Percentiles rank a stretch among this genome's conserved stretches.
phyloP scores from a whole-genome alignment of 2,329 filamentous ascomycete species.

The Plectosphaerella cucumerina region DNA sequence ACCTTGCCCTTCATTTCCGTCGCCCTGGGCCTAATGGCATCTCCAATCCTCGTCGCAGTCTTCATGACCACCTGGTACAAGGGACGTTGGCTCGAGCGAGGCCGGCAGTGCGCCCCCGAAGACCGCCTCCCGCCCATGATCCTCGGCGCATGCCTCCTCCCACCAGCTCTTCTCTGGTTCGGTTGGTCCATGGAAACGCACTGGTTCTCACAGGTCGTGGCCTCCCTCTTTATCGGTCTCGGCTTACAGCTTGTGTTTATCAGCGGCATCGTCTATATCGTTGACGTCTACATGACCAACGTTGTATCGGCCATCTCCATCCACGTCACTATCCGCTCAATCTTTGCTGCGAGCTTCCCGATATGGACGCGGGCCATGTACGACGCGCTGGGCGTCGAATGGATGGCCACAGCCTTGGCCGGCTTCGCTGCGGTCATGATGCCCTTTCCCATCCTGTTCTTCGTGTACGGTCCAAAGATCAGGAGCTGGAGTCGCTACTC shows the following conservation, averaged over 20 bases:
- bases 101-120: conserved; percentile 44
- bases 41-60: conserved; percentile 24
- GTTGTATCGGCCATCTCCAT: conserved; percentile 72
- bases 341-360: conserved; percentile 70
- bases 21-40: conserved; percentile 46
- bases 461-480: conserved; percentile 57
- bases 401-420: conserved; percentile 69
- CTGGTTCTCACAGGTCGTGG: conserved; percentile 48
- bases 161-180: conserved; percentile 61
- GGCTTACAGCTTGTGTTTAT: conserved; percentile 63
- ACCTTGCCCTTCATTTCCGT: conserved; percentile 49
- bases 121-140: conserved; percentile 57
- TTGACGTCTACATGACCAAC: conserved; percentile 64
- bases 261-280: conserved; percentile 60
- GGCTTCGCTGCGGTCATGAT: conserved; percentile 70
- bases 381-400: conserved; percentile 63
- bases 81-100: not conserved
- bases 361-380: conserved; percentile 64
- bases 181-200: conserved; percentile 53
- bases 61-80: conserved; percentile 47
- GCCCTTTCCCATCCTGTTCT: conserved; percentile 73
- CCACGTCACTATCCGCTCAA: conserved; percentile 65
- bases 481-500: not conserved
- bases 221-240: conserved; percentile 45
- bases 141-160: conserved; percentile 53